Evolutionary conservation across 2,329 filamentous ascomycete genomes (phyloP), one percentile per base, ranked within the genome.

Genomic region (Stagonosporopsis vannaccii): DNA sequence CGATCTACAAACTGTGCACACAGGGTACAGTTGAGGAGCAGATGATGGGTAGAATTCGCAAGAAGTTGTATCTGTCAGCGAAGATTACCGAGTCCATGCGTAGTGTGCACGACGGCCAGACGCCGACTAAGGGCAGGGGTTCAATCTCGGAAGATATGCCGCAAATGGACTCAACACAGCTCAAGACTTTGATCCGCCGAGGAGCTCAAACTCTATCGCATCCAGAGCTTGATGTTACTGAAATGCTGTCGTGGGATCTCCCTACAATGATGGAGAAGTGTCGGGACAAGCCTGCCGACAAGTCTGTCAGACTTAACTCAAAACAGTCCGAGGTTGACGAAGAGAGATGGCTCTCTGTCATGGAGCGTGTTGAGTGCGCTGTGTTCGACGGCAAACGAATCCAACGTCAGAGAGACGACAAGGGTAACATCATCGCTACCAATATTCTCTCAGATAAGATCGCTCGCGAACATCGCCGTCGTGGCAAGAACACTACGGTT

Each of bases 11-110:
- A 60, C 71, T 86, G 0, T 83, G 82, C 57, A 82, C 84, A 0
- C 80, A 81, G 50, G 84, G 84, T 1, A 86, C 84, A 0, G 81
- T 86, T 0, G 84, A 86, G 58, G 82, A 84, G 58, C 84, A 86
- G 54, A 86, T 86, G 81, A 78, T 83, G 68, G 79, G 82, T 0
- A 75, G 83, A 1, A 82, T 85, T n/a, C 77, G 80, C 6, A 87
- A 87, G 76, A 88, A 87, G 71, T 74, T 87, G 0, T 87, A 87
- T 58, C 75, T 87, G 0, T 86, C 84, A 0, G 79, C 82, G 0
- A 87, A 86, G 63, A 83, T 87, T 17, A 86, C 83, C 0, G 84
- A 86, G 57, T 80, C 80, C 1, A 85, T 86, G 82, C 77, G 80
- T 37, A 83, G 81, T 60, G 79, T 84, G 6, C 81, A 85, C 61